Evolutionary conservation across 176 grass and related monocot species (phyloP), one percentile per base, ranked within the genome.

Genomic region (Paspalum notatum): DNA sequence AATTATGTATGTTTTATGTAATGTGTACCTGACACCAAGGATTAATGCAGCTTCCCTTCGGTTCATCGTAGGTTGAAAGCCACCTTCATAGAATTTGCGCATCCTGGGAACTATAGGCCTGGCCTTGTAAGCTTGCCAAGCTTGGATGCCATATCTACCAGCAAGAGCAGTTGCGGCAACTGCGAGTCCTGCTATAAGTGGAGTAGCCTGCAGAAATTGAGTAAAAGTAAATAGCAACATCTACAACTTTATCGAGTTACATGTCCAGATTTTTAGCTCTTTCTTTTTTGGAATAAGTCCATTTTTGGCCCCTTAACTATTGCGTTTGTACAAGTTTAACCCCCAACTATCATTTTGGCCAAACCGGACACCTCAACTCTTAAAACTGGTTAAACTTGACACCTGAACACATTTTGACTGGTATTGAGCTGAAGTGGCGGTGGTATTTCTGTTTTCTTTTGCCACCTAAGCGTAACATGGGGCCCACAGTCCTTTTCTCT

Each of bases 31-130:
- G 76, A 98, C 79, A 52, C 95, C 92, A 38, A 98, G 80, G 60
- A 98, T 91, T 79, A 92, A 82, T 85, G 86, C 56, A 85, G 95
- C 95, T 90, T 98, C 92, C 48, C 90, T 89, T 70, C 66, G 85
- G 52, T 25, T 93, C 95, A 94, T 94, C 46, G 79, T 86, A 85
- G 87, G 56, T 70, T 98, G 95, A 59, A 98, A 98, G 15, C 92
- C 92, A 65, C 92, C 95, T 93, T 94, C 95, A 78, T 98, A 98
- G 75, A 98, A 98, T 87, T 90, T 94, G 71, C 84, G 92, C 95
- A 98, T 92, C 59, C 81, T 87, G 32, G 92, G 95, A 70, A 94
- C 90, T 67, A 92, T 59, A 62, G 95, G 95, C 40, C 88, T 86
- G 70, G 81, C 86, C 75, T 94, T 94, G 61, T 93, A 98, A 62